Conservation (phyloP, 1,284 basidiomycete species). For the Ceratobasidium sp. region DNA sequence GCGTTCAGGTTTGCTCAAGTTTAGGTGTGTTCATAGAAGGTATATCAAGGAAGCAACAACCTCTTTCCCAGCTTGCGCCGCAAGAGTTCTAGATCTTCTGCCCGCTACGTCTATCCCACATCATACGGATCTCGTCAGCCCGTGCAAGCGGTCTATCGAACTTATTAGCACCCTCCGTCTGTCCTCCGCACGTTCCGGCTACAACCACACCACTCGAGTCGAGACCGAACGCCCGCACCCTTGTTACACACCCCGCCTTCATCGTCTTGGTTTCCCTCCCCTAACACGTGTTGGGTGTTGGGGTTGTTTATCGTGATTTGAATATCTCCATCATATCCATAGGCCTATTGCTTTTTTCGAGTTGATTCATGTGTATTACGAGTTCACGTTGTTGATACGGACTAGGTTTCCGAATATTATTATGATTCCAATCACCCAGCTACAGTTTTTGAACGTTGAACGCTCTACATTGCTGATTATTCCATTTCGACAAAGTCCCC, state of each 20-base stretch:
- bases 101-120: slow-evolving; percentile 23
- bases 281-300: slow-evolving; percentile 19
- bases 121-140: slow-evolving; percentile 14
- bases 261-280: not conserved
- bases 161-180: slow-evolving; percentile 1
- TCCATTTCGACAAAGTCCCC: slow-evolving; percentile 72
- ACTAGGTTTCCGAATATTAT: slow-evolving; percentile 17
- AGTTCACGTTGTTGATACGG: not conserved
- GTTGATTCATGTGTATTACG: slow-evolving; percentile 20
- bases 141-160: slow-evolving; percentile 26
- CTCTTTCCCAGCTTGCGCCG: slow-evolving; percentile 25
- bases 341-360: not conserved
- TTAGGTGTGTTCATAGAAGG: slow-evolving; percentile 8
- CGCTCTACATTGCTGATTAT: not conserved
- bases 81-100: slow-evolving; percentile 2
- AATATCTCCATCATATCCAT: not conserved
- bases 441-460: too few relatives aligned
- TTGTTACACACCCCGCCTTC: not conserved
- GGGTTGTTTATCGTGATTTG: not conserved
- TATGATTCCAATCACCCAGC: too few relatives aligned
- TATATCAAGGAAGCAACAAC: slow-evolving; percentile 21
- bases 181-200: not conserved
- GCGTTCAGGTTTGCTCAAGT: not conserved
- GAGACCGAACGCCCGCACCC: not conserved
- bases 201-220: too few relatives aligned